phyloP scores from a whole-genome alignment of 306 rosid species.

The Acacia confusa region DNA sequence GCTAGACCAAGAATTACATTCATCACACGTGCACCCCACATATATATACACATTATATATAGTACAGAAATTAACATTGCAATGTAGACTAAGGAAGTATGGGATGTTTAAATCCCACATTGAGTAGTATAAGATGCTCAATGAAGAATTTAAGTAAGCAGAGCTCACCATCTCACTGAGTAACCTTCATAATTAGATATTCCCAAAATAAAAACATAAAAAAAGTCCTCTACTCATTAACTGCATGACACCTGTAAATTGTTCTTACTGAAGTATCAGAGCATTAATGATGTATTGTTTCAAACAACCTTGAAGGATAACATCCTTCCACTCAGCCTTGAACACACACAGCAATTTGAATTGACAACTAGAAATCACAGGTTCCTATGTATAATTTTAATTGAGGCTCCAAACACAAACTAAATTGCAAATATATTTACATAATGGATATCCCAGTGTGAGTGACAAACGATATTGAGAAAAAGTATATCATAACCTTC shows the following conservation, averaged over 20 bases:
- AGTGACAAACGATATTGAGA: background rate
- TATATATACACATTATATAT: no score
- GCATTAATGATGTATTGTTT: background rate
- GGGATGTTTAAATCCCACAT: no score
- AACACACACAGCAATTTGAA: background rate
- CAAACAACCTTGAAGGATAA: background rate
- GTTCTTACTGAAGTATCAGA: background rate
- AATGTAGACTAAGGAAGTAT: background rate
- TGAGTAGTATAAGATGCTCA: no score
- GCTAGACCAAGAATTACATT: background rate
- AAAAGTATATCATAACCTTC: background rate
- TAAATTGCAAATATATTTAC: background rate
- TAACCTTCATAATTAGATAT: background rate
- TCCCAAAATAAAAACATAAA: background rate
- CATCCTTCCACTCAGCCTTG: background rate
- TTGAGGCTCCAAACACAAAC: background rate
- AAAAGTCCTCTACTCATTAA: background rate
- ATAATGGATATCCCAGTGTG: background rate
- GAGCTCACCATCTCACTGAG: background rate
- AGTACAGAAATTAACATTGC: background rate
- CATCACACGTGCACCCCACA: background rate
- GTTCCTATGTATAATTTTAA: background rate
- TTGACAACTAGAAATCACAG: slow-evolving; percentile 16
- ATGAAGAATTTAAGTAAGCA: no score
- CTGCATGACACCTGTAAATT: background rate